Conservation (phyloP, 2,329 filamentous ascomycete genomes). For the Colletotrichum acutatum region DNA sequence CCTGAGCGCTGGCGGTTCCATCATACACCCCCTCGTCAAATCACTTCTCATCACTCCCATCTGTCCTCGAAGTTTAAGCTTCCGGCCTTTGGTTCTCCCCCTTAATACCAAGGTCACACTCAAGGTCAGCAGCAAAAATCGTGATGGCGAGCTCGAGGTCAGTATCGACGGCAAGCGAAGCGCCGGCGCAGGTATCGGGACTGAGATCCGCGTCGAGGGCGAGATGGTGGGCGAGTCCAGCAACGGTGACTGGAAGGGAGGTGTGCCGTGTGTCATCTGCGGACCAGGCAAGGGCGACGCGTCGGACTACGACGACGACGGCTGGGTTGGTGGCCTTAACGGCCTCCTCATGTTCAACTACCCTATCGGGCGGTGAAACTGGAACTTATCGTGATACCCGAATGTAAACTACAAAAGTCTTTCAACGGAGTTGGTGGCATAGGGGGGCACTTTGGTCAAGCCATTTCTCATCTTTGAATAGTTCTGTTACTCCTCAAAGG, state of each 20-base stretch:
- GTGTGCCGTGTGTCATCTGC: constrained; percentile 91
- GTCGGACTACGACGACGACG: constrained; percentile 77
- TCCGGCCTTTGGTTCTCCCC: constrained; percentile 90
- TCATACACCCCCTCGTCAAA: constrained; percentile 92
- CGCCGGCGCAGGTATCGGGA: constrained; percentile 75
- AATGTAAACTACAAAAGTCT: constrained; percentile 30
- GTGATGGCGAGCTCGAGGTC: constrained; percentile 80
- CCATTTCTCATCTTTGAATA: background rate
- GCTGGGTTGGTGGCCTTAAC: constrained; percentile 96
- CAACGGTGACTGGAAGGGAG: constrained; percentile 71
- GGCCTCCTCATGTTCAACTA: constrained; percentile 97
- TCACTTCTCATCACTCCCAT: constrained; percentile 93
- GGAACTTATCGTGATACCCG: constrained; percentile 26
- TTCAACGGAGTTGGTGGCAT: constrained; percentile 28
- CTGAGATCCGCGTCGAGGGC: constrained; percentile 89
- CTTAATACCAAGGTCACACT: constrained; percentile 86
- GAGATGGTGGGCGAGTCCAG: constrained; percentile 74
- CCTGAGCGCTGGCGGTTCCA: constrained; percentile 90
- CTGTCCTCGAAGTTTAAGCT: constrained; percentile 90
- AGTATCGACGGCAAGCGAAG: constrained; percentile 82
- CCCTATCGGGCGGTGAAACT: constrained; percentile 75
- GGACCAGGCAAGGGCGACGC: constrained; percentile 56
- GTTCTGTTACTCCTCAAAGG: background rate
- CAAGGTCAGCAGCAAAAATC: constrained; percentile 82
- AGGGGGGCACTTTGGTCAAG: background rate